A percentile compares a stretch with the other conserved stretches of the same genome.
Conservation (phyloP, 148 eudicot genomes). For the Amaranthus cruentus region DNA sequence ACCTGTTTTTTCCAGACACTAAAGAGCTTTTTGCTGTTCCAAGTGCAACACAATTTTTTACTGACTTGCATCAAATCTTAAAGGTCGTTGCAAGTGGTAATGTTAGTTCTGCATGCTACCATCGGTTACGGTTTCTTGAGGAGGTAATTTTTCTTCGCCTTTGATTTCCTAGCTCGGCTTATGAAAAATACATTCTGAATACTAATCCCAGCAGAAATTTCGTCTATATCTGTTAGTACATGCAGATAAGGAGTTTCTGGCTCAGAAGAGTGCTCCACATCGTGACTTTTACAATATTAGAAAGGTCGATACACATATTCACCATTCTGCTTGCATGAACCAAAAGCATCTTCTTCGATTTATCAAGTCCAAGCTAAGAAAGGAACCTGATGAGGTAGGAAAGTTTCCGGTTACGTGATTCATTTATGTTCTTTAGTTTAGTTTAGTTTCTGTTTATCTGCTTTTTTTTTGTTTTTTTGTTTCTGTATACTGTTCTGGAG, state of each 20-base stretch:
- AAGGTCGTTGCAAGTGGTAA: slow-evolving; percentile 59
- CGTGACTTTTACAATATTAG: slow-evolving; percentile 82
- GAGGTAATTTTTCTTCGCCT: slow-evolving; percentile 39
- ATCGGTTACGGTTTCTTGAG: slow-evolving; percentile 65
- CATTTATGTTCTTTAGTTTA: not conserved
- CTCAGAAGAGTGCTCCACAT: slow-evolving; percentile 80
- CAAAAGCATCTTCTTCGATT: slow-evolving; percentile 84
- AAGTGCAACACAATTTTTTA: slow-evolving; percentile 66
- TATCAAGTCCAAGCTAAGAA: slow-evolving; percentile 64
- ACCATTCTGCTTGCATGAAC: slow-evolving; percentile 92
- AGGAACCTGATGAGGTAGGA: slow-evolving; percentile 80
- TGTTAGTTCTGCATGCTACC: slow-evolving; percentile 65
- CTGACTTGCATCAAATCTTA: slow-evolving; percentile 63
- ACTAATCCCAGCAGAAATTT: slow-evolving; percentile 61
- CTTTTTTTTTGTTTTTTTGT: not conserved
- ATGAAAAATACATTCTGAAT: slow-evolving; percentile 31
- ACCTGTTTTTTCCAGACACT: slow-evolving; percentile 31
- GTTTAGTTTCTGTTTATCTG: slow-evolving; percentile 2
- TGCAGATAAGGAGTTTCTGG: slow-evolving; percentile 76
- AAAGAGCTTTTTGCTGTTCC: slow-evolving; percentile 66
- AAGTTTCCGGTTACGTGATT: not conserved
- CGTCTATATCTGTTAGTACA: slow-evolving; percentile 82
- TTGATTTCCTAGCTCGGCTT: slow-evolving; percentile 17
- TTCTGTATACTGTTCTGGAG: not conserved
- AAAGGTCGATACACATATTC: slow-evolving; percentile 83